These are phyloP conservation scores for Boletus sp. DNA, from an alignment of 1,284 basidiomycete species.

Conservation along the genomic window DNA sequence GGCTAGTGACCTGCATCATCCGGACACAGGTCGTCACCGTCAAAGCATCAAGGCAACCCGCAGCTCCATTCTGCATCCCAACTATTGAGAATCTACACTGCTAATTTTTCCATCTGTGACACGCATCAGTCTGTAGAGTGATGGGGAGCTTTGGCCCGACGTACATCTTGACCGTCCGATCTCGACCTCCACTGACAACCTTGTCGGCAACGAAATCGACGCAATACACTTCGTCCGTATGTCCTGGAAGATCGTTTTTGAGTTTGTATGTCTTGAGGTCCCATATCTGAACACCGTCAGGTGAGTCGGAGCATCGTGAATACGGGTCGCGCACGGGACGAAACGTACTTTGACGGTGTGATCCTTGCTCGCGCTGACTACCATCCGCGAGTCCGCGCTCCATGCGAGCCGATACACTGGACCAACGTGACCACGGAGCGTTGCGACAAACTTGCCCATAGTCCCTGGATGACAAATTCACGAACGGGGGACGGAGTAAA, in stretches of 20 bases:
- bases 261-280: constrained; percentile 95
- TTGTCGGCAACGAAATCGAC: constrained; percentile 99
- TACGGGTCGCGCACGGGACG: neutral
- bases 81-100: neutral
- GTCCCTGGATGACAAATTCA: constrained; percentile 48
- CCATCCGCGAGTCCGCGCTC: constrained; percentile 91
- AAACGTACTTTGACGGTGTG: constrained; percentile 86
- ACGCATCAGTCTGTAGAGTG: constrained; percentile 6
- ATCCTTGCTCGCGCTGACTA: constrained; percentile 95
- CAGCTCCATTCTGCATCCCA: neutral
- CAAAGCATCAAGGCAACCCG: neutral
- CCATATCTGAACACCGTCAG: constrained; percentile 73
- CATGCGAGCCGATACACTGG: constrained; percentile 95
- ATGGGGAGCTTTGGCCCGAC: neutral
- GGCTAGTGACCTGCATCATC: no score
- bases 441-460: constrained; percentile 93
- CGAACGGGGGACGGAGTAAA: neutral
- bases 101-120: constrained; percentile 38
- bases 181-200: constrained; percentile 90
- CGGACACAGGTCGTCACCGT: no score
- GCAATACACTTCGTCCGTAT: constrained; percentile 98
- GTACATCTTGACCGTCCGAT: constrained; percentile 75
- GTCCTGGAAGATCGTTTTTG: constrained; percentile 91
- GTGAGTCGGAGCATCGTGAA: neutral
- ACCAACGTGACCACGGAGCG: constrained; percentile 91